These are phyloP conservation scores for Populus hybrid DNA, from an alignment of 441 rosid species.

Conservation along the genomic window DNA sequence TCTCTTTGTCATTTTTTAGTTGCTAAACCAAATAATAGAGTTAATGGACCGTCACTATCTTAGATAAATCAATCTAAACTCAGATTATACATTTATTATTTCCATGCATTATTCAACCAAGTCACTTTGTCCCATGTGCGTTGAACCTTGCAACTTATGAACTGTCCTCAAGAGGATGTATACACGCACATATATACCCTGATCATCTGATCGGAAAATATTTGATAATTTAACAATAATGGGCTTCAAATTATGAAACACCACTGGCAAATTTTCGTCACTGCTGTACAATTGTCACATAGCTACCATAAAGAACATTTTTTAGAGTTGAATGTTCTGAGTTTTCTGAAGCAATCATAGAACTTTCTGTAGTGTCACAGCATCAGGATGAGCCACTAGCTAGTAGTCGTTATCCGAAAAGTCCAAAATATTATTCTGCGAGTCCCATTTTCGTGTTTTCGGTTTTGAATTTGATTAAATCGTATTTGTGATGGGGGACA, in stretches of 20 bases:
- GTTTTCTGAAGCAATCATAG: neutral
- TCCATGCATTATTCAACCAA: slow-evolving; percentile 2
- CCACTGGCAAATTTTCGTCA: neutral
- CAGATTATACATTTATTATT: neutral
- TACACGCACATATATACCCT: neutral
- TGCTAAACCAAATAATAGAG: slow-evolving; percentile 7
- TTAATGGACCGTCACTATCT: slow-evolving; percentile 10
- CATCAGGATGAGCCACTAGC: neutral
- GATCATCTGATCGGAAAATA: neutral
- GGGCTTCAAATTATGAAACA: neutral
- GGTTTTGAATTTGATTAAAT: neutral
- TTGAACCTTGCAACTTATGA: slow-evolving; percentile 12
- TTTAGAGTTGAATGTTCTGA: neutral
- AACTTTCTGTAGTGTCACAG: neutral
- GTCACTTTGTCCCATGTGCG: neutral
- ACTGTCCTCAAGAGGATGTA: neutral
- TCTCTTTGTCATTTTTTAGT: neutral
- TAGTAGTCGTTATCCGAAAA: neutral
- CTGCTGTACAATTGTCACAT: neutral
- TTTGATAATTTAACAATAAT: slow-evolving; percentile 1
- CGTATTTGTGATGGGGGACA: slow-evolving; percentile 1
- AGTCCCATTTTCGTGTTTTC: neutral
- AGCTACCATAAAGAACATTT: neutral
- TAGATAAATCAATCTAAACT: neutral
- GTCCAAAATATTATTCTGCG: neutral